phyloP scores from a whole-genome alignment of 306 rosid species.

The Cicer chorassanicum region DNA sequence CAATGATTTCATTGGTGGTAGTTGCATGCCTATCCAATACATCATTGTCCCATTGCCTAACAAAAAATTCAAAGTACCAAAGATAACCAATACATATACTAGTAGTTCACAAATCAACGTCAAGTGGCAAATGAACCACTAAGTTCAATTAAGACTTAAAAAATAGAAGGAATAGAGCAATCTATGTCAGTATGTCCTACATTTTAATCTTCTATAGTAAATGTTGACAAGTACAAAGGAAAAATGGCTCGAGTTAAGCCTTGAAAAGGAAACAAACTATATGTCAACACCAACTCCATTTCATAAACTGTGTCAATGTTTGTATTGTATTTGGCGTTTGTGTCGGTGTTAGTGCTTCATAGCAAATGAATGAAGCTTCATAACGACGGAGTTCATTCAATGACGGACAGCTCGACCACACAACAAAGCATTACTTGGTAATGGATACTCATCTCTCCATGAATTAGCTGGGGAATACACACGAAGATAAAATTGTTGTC shows the following conservation, averaged over 20 bases:
- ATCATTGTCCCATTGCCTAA: background rate
- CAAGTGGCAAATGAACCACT: background rate
- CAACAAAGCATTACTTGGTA: slow-evolving; percentile 72
- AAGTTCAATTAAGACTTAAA: background rate
- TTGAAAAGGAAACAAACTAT: background rate
- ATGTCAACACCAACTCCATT: background rate
- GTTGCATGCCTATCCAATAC: background rate
- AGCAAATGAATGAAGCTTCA: background rate
- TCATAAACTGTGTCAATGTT: no score
- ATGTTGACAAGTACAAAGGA: background rate
- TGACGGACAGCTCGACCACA: slow-evolving; percentile 72
- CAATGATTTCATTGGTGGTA: no score
- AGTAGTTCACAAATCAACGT: background rate
- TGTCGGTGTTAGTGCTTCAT: background rate
- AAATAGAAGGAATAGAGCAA: slow-evolving; percentile 24
- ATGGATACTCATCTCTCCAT: slow-evolving; percentile 88
- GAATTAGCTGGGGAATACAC: slow-evolving; percentile 85
- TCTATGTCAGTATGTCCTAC: background rate
- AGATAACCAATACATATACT: background rate
- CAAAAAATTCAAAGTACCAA: background rate
- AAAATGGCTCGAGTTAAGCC: slow-evolving; percentile 53
- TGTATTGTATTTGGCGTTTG: background rate
- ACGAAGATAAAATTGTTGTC: slow-evolving; percentile 83
- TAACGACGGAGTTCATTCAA: background rate
- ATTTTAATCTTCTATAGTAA: background rate